These are phyloP conservation scores for Penicillium dipodomyicola DNA, from an alignment of 495 filamentous ascomycete genomes.

Conservation along the genomic window DNA sequence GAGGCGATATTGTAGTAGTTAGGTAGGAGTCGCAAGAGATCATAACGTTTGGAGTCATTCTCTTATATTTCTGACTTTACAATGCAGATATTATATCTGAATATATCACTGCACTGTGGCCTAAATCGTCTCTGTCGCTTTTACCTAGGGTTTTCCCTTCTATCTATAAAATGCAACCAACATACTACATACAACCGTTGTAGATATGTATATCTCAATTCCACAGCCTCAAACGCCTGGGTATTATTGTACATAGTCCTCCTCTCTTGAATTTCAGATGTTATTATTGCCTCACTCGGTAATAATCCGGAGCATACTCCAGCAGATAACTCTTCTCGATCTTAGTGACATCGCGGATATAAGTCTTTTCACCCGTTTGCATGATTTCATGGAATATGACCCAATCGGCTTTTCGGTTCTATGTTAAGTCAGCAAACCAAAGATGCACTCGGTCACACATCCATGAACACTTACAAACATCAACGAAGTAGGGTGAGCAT, in stretches of 20 bases:
- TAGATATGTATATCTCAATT: neutral
- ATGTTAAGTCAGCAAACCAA: conserved; percentile 21
- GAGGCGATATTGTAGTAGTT: neutral
- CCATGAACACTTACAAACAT: conserved; percentile 70
- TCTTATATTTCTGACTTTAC: too few species aligned
- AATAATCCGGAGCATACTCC: conserved; percentile 86
- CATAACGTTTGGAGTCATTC: too few species aligned
- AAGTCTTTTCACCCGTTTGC: conserved; percentile 87
- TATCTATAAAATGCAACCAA: neutral
- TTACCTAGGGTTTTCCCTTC: neutral
- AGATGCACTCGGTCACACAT: neutral
- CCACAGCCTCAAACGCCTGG: conserved; percentile 8
- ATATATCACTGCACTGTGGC: neutral
- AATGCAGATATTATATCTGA: neutral
- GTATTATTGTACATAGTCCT: conserved; percentile 10
- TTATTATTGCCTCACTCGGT: conserved; percentile 52
- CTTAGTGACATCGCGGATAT: conserved; percentile 86
- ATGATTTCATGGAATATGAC: conserved; percentile 95
- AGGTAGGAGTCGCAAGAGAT: neutral
- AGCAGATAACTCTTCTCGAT: conserved; percentile 88
- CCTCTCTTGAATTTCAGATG: neutral
- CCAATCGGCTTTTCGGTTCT: conserved; percentile 96
- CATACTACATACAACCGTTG: neutral
- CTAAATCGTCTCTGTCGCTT: neutral
- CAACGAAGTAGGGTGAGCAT: conserved; percentile 88